Base-by-base conservation (phyloP, 2,329 filamentous ascomycete genomes). In the Pseudogymnoascus sp. region DNA sequence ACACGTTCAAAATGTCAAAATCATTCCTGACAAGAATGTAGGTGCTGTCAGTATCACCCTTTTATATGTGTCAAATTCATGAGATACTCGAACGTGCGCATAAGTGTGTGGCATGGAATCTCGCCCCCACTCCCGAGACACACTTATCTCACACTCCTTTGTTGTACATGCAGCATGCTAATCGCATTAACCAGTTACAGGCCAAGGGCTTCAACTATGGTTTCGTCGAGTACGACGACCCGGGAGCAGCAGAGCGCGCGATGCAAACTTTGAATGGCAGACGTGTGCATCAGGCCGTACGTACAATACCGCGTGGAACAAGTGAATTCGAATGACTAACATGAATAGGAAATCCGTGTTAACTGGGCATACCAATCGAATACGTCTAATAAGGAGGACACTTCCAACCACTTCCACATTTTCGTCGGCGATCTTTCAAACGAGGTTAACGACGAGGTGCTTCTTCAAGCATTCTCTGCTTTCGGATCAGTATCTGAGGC, bases 351-450 rank as follows among this genome's bases (percentile, higher is more conserved):
- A 82, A 99, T 99, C 66, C 91, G 92, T 62, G 94, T 99, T 72
- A 99, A 99, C 81, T 99, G 94, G 94, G 94, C 94, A 21, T 99
- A 99, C 72, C 94, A 99, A 80, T 94, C 93, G 68, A 99, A 96
- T 81, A 93, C 85, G 63, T 81, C 85, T 29, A 94, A 85, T 81
- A 99, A 97, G 78, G 94, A 99, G 77, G 94, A 99, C 72, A 99
- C 94, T 1, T 96, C 93, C 6, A 91, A 92, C 75, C 94, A 99
- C 75, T 99, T 97, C 80, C 94, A 99, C 76, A 97, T 99, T 73
- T 99, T 99, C 69, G 94, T 99, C 63, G 94, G 94, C 65, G 94
- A 99, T 74, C 78, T 99, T 63, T 97, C 92, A 70, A 99, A 99
- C 72, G 94, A 99, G 76, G 94, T 99, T 75, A 99, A 99, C 71